Evolutionary conservation across 441 rosid species (phyloP).

Genomic region (Adansonia gregorii): DNA sequence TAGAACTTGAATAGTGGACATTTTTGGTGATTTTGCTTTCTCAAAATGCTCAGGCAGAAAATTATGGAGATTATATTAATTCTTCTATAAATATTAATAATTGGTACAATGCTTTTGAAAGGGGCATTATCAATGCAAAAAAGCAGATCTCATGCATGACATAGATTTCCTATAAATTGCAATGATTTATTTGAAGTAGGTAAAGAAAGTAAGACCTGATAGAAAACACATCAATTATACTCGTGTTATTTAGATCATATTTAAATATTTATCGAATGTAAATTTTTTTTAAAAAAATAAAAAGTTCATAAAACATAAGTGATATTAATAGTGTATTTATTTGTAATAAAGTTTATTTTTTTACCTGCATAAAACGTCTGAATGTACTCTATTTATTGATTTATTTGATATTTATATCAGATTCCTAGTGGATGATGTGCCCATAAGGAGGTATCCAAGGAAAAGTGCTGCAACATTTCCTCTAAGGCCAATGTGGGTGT

Average conservation of each 20-base stretch:
- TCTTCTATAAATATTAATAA: neutral
- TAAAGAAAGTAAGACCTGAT: neutral
- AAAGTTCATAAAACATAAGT: no score
- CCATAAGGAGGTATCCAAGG: constrained; percentile 87
- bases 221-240: neutral
- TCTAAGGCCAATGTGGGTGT: constrained; percentile 91
- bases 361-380: neutral
- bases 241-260: neutral
- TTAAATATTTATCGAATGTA: neutral
- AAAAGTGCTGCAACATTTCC: constrained; percentile 83
- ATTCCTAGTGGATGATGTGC: constrained; percentile 92
- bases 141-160: constrained; percentile 14
- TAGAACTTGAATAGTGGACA: neutral
- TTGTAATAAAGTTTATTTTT: neutral
- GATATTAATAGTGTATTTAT: neutral
- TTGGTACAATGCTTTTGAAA: constrained; percentile 1
- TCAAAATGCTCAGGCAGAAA: constrained; percentile 11
- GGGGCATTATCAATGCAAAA: neutral
- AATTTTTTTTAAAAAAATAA: neutral
- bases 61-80: constrained; percentile 10
- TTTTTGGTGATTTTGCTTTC: neutral
- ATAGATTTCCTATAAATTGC: neutral
- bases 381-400: neutral
- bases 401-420: constrained; percentile 38
- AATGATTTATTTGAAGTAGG: neutral